phyloP scores from a whole-genome alignment of 495 filamentous ascomycete genomes.

The Annulohypoxylon bovei region DNA sequence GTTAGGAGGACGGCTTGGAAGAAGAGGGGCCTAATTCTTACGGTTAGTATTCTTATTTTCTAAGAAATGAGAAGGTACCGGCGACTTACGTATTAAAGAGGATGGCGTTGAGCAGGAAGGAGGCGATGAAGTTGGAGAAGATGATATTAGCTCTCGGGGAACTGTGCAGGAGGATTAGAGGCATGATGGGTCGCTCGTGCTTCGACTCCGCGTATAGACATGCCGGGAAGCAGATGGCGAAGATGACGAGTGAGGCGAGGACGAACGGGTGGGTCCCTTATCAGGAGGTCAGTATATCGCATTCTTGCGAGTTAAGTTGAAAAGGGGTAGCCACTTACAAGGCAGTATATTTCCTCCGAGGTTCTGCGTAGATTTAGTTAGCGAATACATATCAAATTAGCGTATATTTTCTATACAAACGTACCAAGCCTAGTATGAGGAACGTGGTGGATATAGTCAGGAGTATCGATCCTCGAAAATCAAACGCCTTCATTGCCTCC shows the following conservation, averaged over 20 bases:
- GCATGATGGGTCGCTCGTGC: conserved; percentile 76
- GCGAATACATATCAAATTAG: conserved; percentile 5
- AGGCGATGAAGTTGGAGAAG: conserved; percentile 73
- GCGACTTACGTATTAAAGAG: conserved; percentile 71
- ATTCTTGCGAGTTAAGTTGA: neutral
- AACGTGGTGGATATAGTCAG: conserved; percentile 71
- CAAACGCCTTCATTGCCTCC: conserved; percentile 72
- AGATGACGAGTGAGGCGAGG: conserved; percentile 67
- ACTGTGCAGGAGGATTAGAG: conserved; percentile 67
- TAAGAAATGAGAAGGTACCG: neutral
- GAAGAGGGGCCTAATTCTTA: conserved; percentile 66
- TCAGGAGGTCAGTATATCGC: conserved; percentile 12
- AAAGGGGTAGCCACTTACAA: conserved; percentile 49
- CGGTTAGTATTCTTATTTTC: neutral
- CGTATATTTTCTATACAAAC: conserved; percentile 23
- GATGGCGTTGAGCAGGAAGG: conserved; percentile 72
- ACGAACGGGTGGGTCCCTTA: conserved; percentile 74
- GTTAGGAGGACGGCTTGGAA: conserved; percentile 83
- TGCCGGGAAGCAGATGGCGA: conserved; percentile 62
- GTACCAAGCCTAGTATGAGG: conserved; percentile 74
- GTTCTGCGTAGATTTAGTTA: conserved; percentile 58
- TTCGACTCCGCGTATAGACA: conserved; percentile 71
- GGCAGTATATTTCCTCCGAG: conserved; percentile 79
- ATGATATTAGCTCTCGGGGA: conserved; percentile 73
- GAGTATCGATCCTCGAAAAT: conserved; percentile 71